Evolutionary conservation across 495 filamentous ascomycete species (phyloP), one percentile per base, ranked within the genome.

Genomic region (Penicillium odoratum): DNA sequence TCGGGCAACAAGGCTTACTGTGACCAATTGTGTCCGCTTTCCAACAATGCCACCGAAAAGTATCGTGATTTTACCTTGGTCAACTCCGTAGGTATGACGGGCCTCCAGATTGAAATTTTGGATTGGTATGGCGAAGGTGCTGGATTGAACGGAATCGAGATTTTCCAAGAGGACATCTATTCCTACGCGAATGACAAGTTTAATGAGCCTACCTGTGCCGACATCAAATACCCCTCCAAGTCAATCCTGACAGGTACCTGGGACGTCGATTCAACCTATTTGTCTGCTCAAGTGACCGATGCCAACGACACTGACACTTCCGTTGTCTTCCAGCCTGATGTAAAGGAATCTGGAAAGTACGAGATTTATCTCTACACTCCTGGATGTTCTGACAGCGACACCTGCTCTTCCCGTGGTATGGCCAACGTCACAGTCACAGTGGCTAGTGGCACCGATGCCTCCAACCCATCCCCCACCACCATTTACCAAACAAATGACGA

Each of bases 1-100:
- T 87, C 88, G 0, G 82, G 83, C 2, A 73, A 84, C 33, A 83
- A 87, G 43, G 74, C 74, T 30, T 81, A 76, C 48, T 98, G 94
- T 72, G 90, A 92, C 36, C 83, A 82, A 49, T 75, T 80, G 58
- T 99, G 94, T 60, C 88, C 91, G 7, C 81, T 99, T 53, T 89
- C 90, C 50, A 76, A 82, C 59, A 81, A 86, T 67, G 65, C 82
- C 26, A 76, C 68, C 7, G 74, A 88, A 47, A 74, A 81, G 46
- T 92, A 84, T 54, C 91, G 97, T 69, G 94, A 99, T 58, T 99
- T 98, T 70, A 78, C 81, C 46, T 94, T 99, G 62, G 89, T 94
- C 38, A 96, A 97, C 68, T 69, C 67, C 6, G 83, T 98, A 58
- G 92, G 90, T 40, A 97, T 97, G 93, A 85, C 84, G 62, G 82